A percentile compares a stretch with the other conserved stretches of the same genome.
Evolutionary conservation across 106 monocot species (phyloP).

Genomic region (Triglochin maritima): DNA sequence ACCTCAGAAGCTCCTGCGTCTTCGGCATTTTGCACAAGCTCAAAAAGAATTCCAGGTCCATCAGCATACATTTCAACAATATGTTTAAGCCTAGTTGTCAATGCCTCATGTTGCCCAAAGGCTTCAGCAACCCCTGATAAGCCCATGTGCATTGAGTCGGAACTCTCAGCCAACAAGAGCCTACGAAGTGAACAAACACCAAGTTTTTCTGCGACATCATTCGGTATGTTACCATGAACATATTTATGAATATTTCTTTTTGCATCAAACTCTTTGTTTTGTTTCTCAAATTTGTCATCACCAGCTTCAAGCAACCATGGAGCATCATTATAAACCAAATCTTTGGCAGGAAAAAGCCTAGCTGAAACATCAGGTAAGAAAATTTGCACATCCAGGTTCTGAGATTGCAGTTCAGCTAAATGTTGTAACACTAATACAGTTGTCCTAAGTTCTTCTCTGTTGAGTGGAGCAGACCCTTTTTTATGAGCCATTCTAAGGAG

Average conservation of each 20-base stretch:
- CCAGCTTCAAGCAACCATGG: constrained; percentile 80
- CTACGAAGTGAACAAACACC: constrained; percentile 94
- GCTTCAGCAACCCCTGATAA: constrained; percentile 99
- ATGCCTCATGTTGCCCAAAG: constrained; percentile 96
- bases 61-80: constrained; percentile 99
- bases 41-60: constrained; percentile 98
- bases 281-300: constrained; percentile 25
- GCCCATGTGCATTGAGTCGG: constrained; percentile 91
- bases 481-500: constrained; percentile 64
- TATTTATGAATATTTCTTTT: constrained; percentile 52
- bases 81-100: constrained; percentile 98
- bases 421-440: constrained; percentile 56
- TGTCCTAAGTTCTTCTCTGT: constrained; percentile 57
- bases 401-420: constrained; percentile 63
- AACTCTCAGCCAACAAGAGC: constrained; percentile 86
- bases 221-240: constrained; percentile 91
- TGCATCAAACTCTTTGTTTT: constrained; percentile 27
- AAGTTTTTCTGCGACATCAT: constrained; percentile 88
- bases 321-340: constrained; percentile 96
- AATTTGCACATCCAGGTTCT: constrained; percentile 43
- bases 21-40: constrained; percentile 98
- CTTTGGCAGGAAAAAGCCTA: constrained; percentile 55
- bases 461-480: constrained; percentile 53
- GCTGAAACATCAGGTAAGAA: constrained; percentile 71
- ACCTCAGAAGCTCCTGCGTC: constrained; percentile 98